Conservation (phyloP, 805 yeast genomes). For the Yamadazyma scolyti region DNA sequence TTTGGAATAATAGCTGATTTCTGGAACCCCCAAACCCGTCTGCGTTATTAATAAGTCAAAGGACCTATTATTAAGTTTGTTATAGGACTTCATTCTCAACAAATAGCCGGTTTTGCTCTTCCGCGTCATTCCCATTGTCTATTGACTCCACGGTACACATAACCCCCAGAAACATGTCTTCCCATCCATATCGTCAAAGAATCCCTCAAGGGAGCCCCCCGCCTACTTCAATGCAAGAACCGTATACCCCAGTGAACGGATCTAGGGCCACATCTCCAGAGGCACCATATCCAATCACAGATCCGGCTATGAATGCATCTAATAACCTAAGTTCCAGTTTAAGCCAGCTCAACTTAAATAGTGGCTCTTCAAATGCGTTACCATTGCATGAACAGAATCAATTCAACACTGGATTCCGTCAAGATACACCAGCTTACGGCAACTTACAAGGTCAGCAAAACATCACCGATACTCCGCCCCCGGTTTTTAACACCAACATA, state of each 20-base stretch:
- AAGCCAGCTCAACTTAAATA: slow-evolving; percentile 1
- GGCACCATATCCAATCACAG: slow-evolving; percentile 3
- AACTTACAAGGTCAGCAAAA: background rate
- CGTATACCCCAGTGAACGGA: too few relatives aligned
- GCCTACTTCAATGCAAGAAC: too few relatives aligned
- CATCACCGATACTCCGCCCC: slow-evolving; percentile 22
- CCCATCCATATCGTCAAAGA: slow-evolving; percentile 28
- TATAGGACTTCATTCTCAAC: too few relatives aligned
- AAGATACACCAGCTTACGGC: too few relatives aligned
- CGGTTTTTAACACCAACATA: slow-evolving; percentile 14
- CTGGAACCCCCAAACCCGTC: too few relatives aligned
- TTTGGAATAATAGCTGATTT: too few relatives aligned
- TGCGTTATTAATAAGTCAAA: too few relatives aligned
- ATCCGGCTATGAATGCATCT: slow-evolving; percentile 2
- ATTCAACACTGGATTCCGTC: background rate
- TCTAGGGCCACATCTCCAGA: slow-evolving; percentile 1
- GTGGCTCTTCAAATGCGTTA: background rate
- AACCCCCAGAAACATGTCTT: slow-evolving; percentile 17
- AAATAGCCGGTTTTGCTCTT: too few relatives aligned
- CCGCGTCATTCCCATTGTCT: too few relatives aligned
- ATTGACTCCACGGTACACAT: too few relatives aligned
- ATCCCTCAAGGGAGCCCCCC: slow-evolving; percentile 8
- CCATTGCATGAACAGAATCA: slow-evolving; percentile 3
- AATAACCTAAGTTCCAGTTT: slow-evolving; percentile 1
- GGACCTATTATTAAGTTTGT: too few relatives aligned